A percentile compares a stretch with the other conserved stretches of the same genome.
Evolutionary conservation across 495 filamentous ascomycete species (phyloP).

Genomic region (Aspergillus indologenus): DNA sequence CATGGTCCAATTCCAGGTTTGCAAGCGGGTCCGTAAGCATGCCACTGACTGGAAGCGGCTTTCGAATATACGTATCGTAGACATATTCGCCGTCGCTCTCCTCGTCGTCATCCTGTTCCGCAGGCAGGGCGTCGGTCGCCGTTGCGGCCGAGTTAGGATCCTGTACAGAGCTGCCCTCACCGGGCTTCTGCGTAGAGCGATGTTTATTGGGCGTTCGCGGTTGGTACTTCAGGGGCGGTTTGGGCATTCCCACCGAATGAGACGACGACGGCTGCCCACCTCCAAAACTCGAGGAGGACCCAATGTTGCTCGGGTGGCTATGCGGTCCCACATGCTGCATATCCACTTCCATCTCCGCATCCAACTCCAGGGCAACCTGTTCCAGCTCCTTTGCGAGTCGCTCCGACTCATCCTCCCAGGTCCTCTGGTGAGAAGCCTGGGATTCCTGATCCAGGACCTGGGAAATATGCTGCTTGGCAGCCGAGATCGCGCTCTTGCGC

Average conservation of each 20-base stretch:
- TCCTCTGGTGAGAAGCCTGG: constrained; percentile 28
- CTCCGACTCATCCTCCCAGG: constrained; percentile 45
- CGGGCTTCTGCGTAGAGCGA: constrained; percentile 15
- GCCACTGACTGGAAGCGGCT: constrained; percentile 32
- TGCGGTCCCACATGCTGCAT: constrained; percentile 18
- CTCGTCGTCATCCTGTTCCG: constrained; percentile 23
- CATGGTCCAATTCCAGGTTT: constrained; percentile 30
- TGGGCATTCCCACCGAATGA: constrained; percentile 17
- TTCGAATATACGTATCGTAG: constrained; percentile 60
- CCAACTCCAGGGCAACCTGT: constrained; percentile 45
- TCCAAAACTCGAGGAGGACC: background rate
- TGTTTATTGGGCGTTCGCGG: constrained; percentile 35
- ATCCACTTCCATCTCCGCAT: constrained; percentile 20
- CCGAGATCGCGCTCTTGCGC: constrained; percentile 35
- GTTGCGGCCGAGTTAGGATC: background rate
- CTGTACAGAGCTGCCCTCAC: constrained; percentile 12
- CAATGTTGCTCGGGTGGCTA: background rate
- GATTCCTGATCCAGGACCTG: constrained; percentile 35
- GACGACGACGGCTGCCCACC: constrained; percentile 1
- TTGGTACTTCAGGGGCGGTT: constrained; percentile 38
- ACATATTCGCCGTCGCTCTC: constrained; percentile 57
- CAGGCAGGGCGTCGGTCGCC: background rate
- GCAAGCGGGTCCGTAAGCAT: constrained; percentile 33
- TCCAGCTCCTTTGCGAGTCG: constrained; percentile 46
- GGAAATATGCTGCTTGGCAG: constrained; percentile 40